A percentile compares a stretch with the other conserved stretches of the same genome.
Conservation (phyloP, 2,329 filamentous ascomycete genomes). For the Fusarium longipes region DNA sequence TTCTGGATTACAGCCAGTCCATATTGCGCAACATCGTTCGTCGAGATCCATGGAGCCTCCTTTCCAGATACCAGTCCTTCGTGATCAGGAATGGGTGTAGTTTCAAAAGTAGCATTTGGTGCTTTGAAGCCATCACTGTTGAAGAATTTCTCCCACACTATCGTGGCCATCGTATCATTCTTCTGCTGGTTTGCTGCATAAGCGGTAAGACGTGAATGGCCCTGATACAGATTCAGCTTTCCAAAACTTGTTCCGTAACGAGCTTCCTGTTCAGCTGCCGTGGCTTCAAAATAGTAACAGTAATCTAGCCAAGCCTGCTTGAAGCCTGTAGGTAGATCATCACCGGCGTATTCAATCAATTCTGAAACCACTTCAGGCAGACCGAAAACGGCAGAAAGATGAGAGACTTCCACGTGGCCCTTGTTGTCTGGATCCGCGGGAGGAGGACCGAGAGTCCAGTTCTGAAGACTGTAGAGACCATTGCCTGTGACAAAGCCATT, state of each 20-base stretch:
- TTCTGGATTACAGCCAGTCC: slow-evolving; percentile 68
- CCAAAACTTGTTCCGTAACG: slow-evolving; percentile 64
- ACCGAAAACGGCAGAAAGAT: slow-evolving; percentile 69
- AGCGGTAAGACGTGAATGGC: slow-evolving; percentile 68
- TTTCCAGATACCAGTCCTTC: slow-evolving; percentile 60
- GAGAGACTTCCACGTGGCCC: slow-evolving; percentile 64
- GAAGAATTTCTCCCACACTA: slow-evolving; percentile 67
- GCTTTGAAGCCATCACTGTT: slow-evolving; percentile 58
- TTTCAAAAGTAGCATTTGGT: slow-evolving; percentile 51
- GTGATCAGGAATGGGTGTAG: slow-evolving; percentile 55
- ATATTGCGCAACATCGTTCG: slow-evolving; percentile 68
- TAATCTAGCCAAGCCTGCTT: slow-evolving; percentile 69
- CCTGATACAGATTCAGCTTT: slow-evolving; percentile 62
- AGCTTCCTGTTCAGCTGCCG: slow-evolving; percentile 60
- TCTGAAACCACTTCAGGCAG: slow-evolving; percentile 68
- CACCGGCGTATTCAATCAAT: slow-evolving; percentile 60
- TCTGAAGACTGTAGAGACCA: slow-evolving; percentile 62
- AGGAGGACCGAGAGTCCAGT: slow-evolving; percentile 63
- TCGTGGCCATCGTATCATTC: slow-evolving; percentile 60
- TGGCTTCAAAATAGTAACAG: slow-evolving; percentile 67
- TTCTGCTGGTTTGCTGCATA: slow-evolving; percentile 59
- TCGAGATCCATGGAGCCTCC: slow-evolving; percentile 67
- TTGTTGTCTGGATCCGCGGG: slow-evolving; percentile 63
- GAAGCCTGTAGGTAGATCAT: slow-evolving; percentile 60
- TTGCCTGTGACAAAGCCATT: slow-evolving; percentile 70